Percentiles rank a stretch among this genome's conserved stretches.
Evolutionary conservation across 139 green algal species (phyloP).

Genomic region (Dunaliella primolecta): DNA sequence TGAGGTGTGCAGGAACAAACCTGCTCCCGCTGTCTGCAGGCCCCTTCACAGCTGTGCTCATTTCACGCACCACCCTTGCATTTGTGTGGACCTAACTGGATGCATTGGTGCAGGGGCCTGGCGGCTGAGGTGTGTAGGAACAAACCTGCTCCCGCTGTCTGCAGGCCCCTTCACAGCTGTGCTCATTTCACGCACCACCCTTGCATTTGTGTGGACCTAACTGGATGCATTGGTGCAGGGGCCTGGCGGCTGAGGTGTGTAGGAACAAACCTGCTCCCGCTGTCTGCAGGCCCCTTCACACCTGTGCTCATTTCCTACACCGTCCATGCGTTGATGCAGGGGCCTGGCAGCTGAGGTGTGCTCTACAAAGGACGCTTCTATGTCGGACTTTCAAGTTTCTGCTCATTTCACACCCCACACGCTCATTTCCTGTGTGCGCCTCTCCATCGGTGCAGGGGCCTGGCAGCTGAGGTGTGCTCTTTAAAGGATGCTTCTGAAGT

Average conservation of each 20-base stretch:
- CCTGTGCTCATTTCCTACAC: background rate
- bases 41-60: too few relatives aligned
- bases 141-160: background rate
- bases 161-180: too few relatives aligned
- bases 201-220: slow-evolving; percentile 5
- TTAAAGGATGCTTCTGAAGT: slow-evolving; percentile 28
- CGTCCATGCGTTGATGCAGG: too few relatives aligned
- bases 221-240: too few relatives aligned
- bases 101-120: too few relatives aligned
- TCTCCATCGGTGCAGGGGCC: slow-evolving; percentile 11
- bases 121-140: slow-evolving; percentile 1
- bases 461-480: slow-evolving; percentile 39
- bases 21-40: background rate
- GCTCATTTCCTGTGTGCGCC: too few relatives aligned
- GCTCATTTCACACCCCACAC: too few relatives aligned
- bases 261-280: background rate
- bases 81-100: slow-evolving; percentile 6
- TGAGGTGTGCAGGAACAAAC: too few relatives aligned
- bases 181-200: background rate
- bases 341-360: background rate
- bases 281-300: too few relatives aligned
- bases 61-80: background rate
- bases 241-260: slow-evolving; percentile 1
- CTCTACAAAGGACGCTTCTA: background rate
- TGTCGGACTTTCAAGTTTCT: background rate